Conservation (phyloP, 371 early-diverging fungal genomes). For the Capillidium rhysosporum region DNA sequence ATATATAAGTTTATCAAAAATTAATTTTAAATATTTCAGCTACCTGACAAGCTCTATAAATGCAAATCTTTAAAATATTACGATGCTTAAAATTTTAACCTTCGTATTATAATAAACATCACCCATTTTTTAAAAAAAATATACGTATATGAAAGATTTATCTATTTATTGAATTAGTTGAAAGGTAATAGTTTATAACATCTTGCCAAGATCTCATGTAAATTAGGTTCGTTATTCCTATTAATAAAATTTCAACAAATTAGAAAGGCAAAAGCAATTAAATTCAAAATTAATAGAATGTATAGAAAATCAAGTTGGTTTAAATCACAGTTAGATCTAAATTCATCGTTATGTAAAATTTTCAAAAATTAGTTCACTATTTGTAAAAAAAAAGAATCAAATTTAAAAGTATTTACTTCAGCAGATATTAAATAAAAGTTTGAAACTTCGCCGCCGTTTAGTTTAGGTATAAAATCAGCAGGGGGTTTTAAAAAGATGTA, state of each 20-base stretch:
- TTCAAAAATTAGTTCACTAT: slow-evolving; percentile 17
- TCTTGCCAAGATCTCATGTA: slow-evolving; percentile 32
- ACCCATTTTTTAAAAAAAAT: no score
- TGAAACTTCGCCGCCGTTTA: slow-evolving; percentile 82
- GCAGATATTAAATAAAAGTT: slow-evolving; percentile 52
- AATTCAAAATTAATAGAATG: background rate
- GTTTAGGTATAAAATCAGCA: slow-evolving; percentile 32
- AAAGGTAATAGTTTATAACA: slow-evolving; percentile 23
- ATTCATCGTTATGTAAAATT: slow-evolving; percentile 34
- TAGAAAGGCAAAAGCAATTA: slow-evolving; percentile 64
- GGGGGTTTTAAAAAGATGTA: slow-evolving; percentile 57
- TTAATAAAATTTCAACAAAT: slow-evolving; percentile 51
- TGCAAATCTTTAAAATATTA: no score
- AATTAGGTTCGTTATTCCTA: slow-evolving; percentile 64
- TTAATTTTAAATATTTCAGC: no score
- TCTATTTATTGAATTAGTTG: no score
- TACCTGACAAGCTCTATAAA: no score
- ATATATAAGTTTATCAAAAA: no score
- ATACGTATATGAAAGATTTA: no score
- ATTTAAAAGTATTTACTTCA: slow-evolving; percentile 19
- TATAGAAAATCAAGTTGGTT: slow-evolving; percentile 12
- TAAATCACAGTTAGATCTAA: slow-evolving; percentile 76
- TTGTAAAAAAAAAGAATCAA: background rate
- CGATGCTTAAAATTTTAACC: no score
- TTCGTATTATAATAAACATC: no score